Conservation (phyloP, 2,329 filamentous ascomycete species). For the Basipetospora chlamydospora region DNA sequence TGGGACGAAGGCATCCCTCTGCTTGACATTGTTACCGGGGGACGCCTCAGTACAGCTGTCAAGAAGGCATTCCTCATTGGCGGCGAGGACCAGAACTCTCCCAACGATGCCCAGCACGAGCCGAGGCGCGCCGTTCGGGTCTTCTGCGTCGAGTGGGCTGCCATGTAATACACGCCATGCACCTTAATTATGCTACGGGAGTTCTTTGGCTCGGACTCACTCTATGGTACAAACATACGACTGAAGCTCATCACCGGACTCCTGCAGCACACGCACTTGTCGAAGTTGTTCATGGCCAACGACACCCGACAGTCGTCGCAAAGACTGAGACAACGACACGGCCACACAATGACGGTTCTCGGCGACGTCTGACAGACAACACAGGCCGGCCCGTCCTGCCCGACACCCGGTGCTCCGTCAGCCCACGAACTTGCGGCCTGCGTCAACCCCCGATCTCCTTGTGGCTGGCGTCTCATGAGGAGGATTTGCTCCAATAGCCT, state of each 20-base stretch:
- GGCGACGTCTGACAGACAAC: slow-evolving; percentile 85
- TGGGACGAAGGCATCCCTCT: slow-evolving; percentile 81
- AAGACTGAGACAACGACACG: slow-evolving; percentile 82
- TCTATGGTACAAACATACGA: slow-evolving; percentile 70
- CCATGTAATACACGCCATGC: slow-evolving; percentile 48
- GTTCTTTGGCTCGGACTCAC: neutral
- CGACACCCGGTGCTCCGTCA: slow-evolving; percentile 58
- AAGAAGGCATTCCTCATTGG: slow-evolving; percentile 92
- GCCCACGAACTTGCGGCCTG: slow-evolving; percentile 38
- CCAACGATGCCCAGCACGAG: no score
- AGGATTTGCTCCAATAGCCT: slow-evolving; percentile 45
- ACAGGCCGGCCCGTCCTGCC: slow-evolving; percentile 61
- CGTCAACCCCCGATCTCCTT: slow-evolving; percentile 1
- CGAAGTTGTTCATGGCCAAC: slow-evolving; percentile 92
- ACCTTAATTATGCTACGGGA: neutral
- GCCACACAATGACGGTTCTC: slow-evolving; percentile 86
- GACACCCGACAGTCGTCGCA: slow-evolving; percentile 93
- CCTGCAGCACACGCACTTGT: slow-evolving; percentile 88
- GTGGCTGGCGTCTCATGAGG: slow-evolving; percentile 29
- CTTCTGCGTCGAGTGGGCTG: slow-evolving; percentile 88
- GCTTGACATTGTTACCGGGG: slow-evolving; percentile 73
- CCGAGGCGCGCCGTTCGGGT: slow-evolving; percentile 38
- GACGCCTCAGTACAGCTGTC: slow-evolving; percentile 79
- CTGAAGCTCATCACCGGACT: slow-evolving; percentile 81
- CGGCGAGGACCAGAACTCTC: slow-evolving; percentile 44